Evolutionary conservation across 495 filamentous ascomycete genomes (phyloP).

Genomic region (Penicillium antarcticum): DNA sequence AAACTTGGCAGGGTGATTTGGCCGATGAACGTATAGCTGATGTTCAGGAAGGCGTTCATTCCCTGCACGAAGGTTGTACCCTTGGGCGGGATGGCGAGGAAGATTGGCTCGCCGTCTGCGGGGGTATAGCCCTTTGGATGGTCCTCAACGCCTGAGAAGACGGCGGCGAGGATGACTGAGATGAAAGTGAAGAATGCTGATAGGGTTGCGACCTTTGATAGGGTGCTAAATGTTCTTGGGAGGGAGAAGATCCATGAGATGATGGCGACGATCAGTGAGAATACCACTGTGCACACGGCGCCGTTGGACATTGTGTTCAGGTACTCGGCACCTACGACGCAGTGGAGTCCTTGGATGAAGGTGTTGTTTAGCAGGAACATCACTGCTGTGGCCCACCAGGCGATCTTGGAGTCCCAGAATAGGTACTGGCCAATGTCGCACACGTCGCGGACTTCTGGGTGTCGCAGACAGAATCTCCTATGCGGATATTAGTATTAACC

Average conservation of each 20-base stretch:
- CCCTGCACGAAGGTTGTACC: constrained; percentile 77
- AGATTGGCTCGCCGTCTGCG: constrained; percentile 54
- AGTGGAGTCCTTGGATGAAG: constrained; percentile 80
- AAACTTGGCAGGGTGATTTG: constrained; percentile 89
- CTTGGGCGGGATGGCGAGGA: constrained; percentile 60
- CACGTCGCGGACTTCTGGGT: constrained; percentile 84
- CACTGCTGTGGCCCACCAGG: constrained; percentile 78
- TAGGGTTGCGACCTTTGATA: constrained; percentile 70
- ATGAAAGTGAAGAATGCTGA: constrained; percentile 84
- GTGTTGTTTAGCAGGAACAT: constrained; percentile 94
- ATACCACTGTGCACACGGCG: constrained; percentile 67
- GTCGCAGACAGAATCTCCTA: constrained; percentile 80
- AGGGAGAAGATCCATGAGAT: constrained; percentile 74
- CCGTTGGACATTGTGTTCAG: constrained; percentile 76
- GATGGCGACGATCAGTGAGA: constrained; percentile 64
- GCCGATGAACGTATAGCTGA: constrained; percentile 88
- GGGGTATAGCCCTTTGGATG: constrained; percentile 63
- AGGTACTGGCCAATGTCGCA: constrained; percentile 89
- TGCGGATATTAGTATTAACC: background rate
- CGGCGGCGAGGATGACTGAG: constrained; percentile 74
- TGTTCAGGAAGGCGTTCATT: constrained; percentile 83
- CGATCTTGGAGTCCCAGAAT: constrained; percentile 74
- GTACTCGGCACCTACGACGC: constrained; percentile 75
- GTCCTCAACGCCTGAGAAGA: constrained; percentile 70
- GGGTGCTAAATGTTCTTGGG: constrained; percentile 73